Evolutionary conservation across 129 eudicot genomes (phyloP).

Genomic region (Helianthus annuus): DNA sequence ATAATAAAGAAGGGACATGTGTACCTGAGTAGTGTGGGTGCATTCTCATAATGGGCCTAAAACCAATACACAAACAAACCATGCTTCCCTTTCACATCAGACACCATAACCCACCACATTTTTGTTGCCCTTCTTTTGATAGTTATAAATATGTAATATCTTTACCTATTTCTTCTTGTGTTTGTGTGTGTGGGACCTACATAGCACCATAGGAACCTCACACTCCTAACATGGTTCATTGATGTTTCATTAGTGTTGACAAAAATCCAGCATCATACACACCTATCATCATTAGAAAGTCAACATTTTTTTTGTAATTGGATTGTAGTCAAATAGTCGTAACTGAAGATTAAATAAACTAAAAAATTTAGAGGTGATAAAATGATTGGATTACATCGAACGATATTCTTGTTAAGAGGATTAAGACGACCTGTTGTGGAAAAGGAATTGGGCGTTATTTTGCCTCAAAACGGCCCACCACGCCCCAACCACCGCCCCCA

Average conservation of each 20-base stretch:
- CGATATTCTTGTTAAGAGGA: too few relatives aligned
- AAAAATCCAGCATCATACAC: constrained; percentile 44
- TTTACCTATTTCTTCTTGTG: not conserved
- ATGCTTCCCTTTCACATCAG: constrained; percentile 17
- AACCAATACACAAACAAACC: constrained; percentile 33
- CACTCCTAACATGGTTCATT: constrained; percentile 38
- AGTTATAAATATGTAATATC: not conserved
- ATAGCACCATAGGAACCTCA: constrained; percentile 44
- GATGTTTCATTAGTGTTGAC: constrained; percentile 59
- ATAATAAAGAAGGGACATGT: constrained; percentile 60
- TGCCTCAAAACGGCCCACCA: too few relatives aligned
- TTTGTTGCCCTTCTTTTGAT: constrained; percentile 15
- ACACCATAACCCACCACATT: constrained; percentile 20
- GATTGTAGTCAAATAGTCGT: not conserved
- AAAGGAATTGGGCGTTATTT: too few relatives aligned
- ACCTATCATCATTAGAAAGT: constrained; percentile 23
- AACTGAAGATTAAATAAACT: not conserved
- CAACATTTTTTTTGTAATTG: not conserved
- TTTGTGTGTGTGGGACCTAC: constrained; percentile 26
- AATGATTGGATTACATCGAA: not conserved
- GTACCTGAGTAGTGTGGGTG: constrained; percentile 36
- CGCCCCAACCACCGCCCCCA: too few relatives aligned
- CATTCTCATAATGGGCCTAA: constrained; percentile 28
- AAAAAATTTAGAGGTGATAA: not conserved
- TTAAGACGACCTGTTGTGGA: too few relatives aligned